Base-by-base conservation (phyloP, 495 filamentous ascomycete species). In the Penicillium dipodomyicola region DNA sequence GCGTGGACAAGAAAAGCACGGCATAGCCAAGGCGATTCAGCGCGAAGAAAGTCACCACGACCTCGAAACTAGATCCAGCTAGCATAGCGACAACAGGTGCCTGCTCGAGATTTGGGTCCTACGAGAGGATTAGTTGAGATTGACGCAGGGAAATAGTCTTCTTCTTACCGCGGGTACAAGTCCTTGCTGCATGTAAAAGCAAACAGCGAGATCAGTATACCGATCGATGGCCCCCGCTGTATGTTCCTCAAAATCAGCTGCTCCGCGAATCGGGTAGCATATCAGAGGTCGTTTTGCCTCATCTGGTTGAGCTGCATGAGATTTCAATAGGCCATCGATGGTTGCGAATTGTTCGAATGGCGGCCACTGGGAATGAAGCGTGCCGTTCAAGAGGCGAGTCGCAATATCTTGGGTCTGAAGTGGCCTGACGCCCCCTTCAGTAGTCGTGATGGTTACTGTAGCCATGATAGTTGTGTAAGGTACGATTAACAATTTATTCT, bases 1-100 rank as follows among this genome's bases (percentile, higher is more conserved):
- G 78, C 19, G 80, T 81, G 0, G 83, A 87, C 7, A 87, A 60
- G 20, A 82, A 74, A 12, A 87, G 68, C 22, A 78, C 70, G 6
- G 79, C 79, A 61, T 79, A 82, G 17, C 83, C 83, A 2, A 84
- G 68, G 5, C 83, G 77, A 32, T 75, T 75, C 14, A 86, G 64
- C 2, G 82, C 83, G 44, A 84, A 81, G 10, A 83, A 69, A 2
- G 80, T 73, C 35, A 84, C 44, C 7, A 81, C 62, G 52, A 80
- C 84, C 43, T 83, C 80, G 27, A 86, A 65, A 56, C 80, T 78
- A 15, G 82, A 83, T 32, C 67, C 62, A 15, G 74, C 79, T 2
- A 84, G 72, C 15, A 85, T 57, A 3, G 77, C 80, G 23, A 86
- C 69, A 0, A 76, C 74, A n/a, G 65, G 65, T 1, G 65, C 65